These are phyloP conservation scores for Zoysia matrella DNA, from an alignment of 202 grass and related monocot species.

Conservation along the genomic window DNA sequence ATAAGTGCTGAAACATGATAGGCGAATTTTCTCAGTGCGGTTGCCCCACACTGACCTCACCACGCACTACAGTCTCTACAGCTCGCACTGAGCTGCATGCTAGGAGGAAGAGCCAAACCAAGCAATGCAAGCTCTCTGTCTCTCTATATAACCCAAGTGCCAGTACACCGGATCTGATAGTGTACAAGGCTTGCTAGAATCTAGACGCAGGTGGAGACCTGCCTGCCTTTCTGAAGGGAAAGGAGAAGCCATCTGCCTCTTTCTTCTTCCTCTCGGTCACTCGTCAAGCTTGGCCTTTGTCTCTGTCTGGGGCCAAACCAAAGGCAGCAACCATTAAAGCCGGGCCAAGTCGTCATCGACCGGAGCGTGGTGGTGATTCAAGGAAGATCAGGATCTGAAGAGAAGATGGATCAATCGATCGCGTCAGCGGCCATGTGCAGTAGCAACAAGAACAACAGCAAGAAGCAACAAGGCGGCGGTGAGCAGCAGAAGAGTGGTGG, in stretches of 20 bases:
- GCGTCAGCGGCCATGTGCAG: not conserved
- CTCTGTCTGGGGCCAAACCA: not conserved
- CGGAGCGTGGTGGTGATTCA: not conserved
- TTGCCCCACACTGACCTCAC: conserved; percentile 31
- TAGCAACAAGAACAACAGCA: not conserved
- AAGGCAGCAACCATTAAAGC: not conserved
- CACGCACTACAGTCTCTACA: conserved; percentile 6
- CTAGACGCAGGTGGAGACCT: not conserved
- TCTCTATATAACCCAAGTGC: conserved; percentile 11
- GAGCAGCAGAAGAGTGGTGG: not conserved
- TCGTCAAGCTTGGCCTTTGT: conserved; percentile 30
- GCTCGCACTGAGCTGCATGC: not conserved
- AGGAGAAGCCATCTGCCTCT: not conserved
- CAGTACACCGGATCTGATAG: conserved; percentile 23
- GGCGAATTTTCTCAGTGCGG: conserved; percentile 31
- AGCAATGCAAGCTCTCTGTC: not conserved
- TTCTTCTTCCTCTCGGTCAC: conserved; percentile 14
- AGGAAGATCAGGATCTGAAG: not conserved
- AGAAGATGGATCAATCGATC: conserved; percentile 2
- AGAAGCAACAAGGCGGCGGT: not conserved
- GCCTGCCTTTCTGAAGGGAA: not conserved
- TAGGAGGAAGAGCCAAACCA: not conserved
- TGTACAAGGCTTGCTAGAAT: conserved; percentile 4
- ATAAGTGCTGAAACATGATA: conserved; percentile 28
- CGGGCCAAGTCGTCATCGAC: not conserved